Conservation (phyloP, 2,329 filamentous ascomycete genomes). For the Fusarium globosum region DNA sequence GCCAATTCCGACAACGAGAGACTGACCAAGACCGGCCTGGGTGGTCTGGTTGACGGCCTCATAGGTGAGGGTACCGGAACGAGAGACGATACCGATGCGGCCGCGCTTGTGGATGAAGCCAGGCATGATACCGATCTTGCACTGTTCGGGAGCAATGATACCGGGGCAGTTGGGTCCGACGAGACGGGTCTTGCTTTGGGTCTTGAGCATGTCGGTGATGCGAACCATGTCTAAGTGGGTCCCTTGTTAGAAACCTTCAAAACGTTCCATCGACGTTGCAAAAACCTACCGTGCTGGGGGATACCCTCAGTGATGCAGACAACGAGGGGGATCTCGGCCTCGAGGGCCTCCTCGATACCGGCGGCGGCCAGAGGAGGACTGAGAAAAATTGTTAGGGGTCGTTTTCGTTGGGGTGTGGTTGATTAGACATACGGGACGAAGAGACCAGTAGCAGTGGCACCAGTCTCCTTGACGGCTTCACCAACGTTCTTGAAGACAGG, state of each 20-base stretch:
- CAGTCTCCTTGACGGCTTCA: constrained; percentile 90
- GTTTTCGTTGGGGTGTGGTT: constrained; percentile 13
- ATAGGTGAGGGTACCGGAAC: constrained; percentile 98
- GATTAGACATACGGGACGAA: constrained; percentile 83
- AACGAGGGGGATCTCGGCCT: constrained; percentile 91
- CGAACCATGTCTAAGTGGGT: constrained; percentile 87
- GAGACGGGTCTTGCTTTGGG: constrained; percentile 95
- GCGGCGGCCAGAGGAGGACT: constrained; percentile 91
- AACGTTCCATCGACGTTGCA: constrained; percentile 8
- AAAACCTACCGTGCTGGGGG: constrained; percentile 85
- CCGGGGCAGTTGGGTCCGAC: constrained; percentile 98
- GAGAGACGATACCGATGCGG: constrained; percentile 97
- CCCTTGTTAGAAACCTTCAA: constrained; percentile 21
- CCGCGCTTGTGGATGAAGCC: constrained; percentile 99
- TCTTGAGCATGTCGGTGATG: constrained; percentile 97
- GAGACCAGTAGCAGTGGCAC: constrained; percentile 91
- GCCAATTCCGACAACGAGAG: constrained; percentile 96
- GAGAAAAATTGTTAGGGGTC: constrained; percentile 43
- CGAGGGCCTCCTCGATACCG: constrained; percentile 96
- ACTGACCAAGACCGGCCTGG: constrained; percentile 95
- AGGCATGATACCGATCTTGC: constrained; percentile 99
- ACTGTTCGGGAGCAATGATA: constrained; percentile 94
- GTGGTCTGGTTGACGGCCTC: constrained; percentile 99
- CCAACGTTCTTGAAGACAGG: constrained; percentile 92
- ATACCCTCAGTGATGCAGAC: constrained; percentile 99